phyloP scores from a whole-genome alignment of 345 rosid species.

The Aquilaria sinensis region DNA sequence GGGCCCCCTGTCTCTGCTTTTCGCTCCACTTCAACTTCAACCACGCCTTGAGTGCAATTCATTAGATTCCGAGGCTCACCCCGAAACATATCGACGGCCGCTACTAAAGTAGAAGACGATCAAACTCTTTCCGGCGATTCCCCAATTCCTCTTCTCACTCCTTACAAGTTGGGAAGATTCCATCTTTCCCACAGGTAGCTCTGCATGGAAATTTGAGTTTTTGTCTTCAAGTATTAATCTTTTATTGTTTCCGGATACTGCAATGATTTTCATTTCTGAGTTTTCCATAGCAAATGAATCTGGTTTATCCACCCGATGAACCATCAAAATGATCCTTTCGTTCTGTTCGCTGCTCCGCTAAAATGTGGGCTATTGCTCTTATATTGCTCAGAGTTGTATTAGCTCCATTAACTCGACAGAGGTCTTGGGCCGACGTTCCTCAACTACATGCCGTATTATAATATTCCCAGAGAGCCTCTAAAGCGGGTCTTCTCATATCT shows the following conservation, averaged over 20 bases:
- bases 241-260: neutral
- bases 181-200: constrained; percentile 8
- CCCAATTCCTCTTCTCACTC: constrained; percentile 2
- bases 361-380: neutral
- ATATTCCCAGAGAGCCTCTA: constrained; percentile 58
- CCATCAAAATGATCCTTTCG: neutral
- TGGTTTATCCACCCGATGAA: no score
- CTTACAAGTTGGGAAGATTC: constrained; percentile 15
- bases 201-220: no score
- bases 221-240: neutral
- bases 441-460: constrained; percentile 67
- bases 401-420: constrained; percentile 59
- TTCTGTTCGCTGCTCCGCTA: neutral
- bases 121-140: no score
- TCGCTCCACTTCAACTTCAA: no score
- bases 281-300: no score
- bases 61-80: no score
- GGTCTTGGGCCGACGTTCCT: constrained; percentile 51
- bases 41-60: no score
- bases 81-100: no score
- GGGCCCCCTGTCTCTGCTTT: no score
- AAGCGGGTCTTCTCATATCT: constrained; percentile 52
- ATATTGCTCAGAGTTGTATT: constrained; percentile 38
- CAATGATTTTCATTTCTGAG: no score
- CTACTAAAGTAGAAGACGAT: no score